Evolutionary conservation across 495 filamentous ascomycete species (phyloP), one percentile per base, ranked within the genome.

Genomic region (Sordaria brevicollis): DNA sequence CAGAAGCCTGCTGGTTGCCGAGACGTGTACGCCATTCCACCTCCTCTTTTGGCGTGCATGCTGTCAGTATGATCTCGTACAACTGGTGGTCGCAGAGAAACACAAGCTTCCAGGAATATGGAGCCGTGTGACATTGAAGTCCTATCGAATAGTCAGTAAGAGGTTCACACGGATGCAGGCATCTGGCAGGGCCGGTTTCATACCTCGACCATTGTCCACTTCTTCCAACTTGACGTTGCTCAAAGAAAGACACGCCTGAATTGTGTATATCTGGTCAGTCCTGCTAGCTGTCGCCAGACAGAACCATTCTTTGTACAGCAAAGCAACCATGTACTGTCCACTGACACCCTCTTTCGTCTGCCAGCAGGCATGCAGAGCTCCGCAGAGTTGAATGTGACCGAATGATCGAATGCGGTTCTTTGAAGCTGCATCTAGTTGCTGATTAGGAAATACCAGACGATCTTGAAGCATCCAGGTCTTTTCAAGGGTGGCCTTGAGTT

Each of bases 101-200:
- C 17, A 91, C 82, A n/a, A 97, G 76, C 77, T 97, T 99, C 94
- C 94, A 98, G 2, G 93, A 93, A 77, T 92, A 92, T 13, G 89
- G 88, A 25, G 91, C 93, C 21, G 89, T 92, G 75, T 94, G 88
- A 76, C 93, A 97, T 80, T 91, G 91, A 7, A 97, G 79, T 2
- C 94, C 94, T 96, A 71, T 65, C 17, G 7, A 36, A 15, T 13
- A 7, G 71, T 76, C 43, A 79, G 74, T 35, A 69, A 21, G 8
- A 9, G 7, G 15, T 8, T 10, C 41, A 21, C 19, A 41, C 41
- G 15, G 19, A 54, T 62, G 49, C 5, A 31, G 49, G 1, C 25
- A 31, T 62, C 49, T 62, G 49, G 33, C 49, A 17, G 25, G 3
- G 38, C 35, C 6, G 21, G 68, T 11, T 34, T 43, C 82, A 72